Conservation (phyloP, 352 stramenopile species). For the Aphanomyces stellatus region DNA sequence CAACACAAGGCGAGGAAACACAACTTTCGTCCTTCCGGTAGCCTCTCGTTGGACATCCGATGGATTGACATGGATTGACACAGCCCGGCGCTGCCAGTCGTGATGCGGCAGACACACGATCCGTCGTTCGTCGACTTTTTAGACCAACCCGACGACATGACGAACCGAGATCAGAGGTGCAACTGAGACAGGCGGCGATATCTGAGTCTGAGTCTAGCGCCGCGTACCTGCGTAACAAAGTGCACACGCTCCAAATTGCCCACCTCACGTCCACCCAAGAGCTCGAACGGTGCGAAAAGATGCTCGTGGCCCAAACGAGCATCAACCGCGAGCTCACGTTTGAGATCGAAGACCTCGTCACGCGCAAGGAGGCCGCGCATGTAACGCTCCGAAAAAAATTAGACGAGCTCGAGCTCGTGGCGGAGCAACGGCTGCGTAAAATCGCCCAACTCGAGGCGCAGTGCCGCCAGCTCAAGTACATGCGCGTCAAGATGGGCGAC, state of each 20-base stretch:
- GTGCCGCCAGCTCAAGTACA: constrained; percentile 79
- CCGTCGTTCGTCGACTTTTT: constrained; percentile 31
- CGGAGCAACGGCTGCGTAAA: constrained; percentile 67
- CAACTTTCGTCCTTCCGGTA: too few relatives aligned
- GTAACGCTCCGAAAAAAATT: constrained; percentile 68
- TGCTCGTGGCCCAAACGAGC: constrained; percentile 90
- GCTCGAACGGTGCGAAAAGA: constrained; percentile 88
- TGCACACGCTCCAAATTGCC: constrained; percentile 84
- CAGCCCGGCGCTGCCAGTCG: constrained; percentile 39
- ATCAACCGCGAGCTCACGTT: constrained; percentile 90
- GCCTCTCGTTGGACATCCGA: too few relatives aligned
- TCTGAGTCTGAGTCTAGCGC: constrained; percentile 29
- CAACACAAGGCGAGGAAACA: constrained; percentile 29
- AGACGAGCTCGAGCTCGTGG: constrained; percentile 78
- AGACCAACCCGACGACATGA: constrained; percentile 25
- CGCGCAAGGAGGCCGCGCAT: constrained; percentile 56
- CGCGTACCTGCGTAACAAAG: constrained; percentile 32
- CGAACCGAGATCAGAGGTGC: too few relatives aligned
- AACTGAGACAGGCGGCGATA: too few relatives aligned
- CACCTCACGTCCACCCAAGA: constrained; percentile 88
- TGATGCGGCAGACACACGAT: constrained; percentile 28
- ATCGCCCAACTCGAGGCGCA: constrained; percentile 84
- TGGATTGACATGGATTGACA: constrained; percentile 42
- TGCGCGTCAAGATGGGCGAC: constrained; percentile 26
- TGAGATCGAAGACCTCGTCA: constrained; percentile 85